Base-by-base conservation (phyloP, 129 eudicot species). In the Solidago caesia region DNA sequence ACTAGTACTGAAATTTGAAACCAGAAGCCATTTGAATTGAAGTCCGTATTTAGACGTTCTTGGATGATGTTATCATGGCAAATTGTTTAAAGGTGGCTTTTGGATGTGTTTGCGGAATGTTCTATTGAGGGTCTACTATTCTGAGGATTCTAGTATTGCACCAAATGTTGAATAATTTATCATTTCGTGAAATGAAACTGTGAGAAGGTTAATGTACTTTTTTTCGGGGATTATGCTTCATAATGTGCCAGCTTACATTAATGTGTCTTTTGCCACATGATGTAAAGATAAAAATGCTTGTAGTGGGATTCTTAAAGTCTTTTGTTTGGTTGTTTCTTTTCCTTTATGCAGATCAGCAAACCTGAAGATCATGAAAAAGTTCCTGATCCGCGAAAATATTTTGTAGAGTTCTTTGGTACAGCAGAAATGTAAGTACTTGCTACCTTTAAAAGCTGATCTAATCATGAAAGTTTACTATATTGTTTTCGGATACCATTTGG, bases 371-470 rank as follows among this genome's bases (percentile, higher is more conserved):
- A 92, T 92, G 70, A 75, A 12, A 81, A 79, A 71, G 48, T 83
- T 53, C 89, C 93, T 78, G 97, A 94, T 77, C 93, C 96, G 9
- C 88, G 83, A 78, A 91, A 91, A 75, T 83, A 84, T 72, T 91
- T 91, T 70, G 97, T 91, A 42, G 82, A 87, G 43, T 90, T 94
- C 80, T 94, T 83, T 78, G 98, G 98, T 75, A 94, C 98, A 74
- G 68, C 73, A 68, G 98, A 94, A 84, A 94, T 90, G 98, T 94
- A 88, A 88, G 98, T 70, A 46, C 76, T 42, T 73, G 65, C 76
- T 70, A n/a, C 12, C 12, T 7, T 25, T 70, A 39, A 8, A 58
- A 64, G 70, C 26, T 49, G 64, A 52, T 60, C 9, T 77, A 59
- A 9, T 62, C 12, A 33, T 60, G 70, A 55, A 69, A 69, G 7